A percentile compares a stretch with the other conserved stretches of the same genome.
Evolutionary conservation across 192 early-diverging fungal genomes (phyloP).

Genomic region (Linnemannia elongata): DNA sequence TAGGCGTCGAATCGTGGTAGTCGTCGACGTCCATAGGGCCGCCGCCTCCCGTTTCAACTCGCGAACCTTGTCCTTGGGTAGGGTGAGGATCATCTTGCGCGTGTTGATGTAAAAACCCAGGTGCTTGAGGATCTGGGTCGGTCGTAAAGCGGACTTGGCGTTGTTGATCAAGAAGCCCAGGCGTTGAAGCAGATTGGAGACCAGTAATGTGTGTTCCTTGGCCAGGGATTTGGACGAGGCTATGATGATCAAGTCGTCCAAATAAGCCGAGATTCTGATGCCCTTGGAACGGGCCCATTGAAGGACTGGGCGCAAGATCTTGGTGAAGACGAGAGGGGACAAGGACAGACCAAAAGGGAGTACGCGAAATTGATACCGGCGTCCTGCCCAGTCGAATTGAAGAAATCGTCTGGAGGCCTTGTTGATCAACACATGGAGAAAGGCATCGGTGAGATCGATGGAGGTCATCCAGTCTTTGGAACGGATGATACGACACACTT

Average conservation of each 20-base stretch:
- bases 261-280: slow-evolving; percentile 34
- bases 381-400: slow-evolving; percentile 34
- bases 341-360: slow-evolving; percentile 55
- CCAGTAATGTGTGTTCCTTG: background rate
- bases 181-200: background rate
- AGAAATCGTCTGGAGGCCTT: slow-evolving; percentile 29
- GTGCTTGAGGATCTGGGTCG: slow-evolving; percentile 1
- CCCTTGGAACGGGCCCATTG: slow-evolving; percentile 23
- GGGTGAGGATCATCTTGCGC: background rate
- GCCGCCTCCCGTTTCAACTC: background rate
- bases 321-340: slow-evolving; percentile 50
- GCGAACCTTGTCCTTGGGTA: background rate
- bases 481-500: slow-evolving; percentile 21
- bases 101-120: background rate
- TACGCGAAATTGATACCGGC: slow-evolving; percentile 37
- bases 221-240: slow-evolving; percentile 1
- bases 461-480: slow-evolving; percentile 32
- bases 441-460: slow-evolving; percentile 54
- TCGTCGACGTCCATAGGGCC: background rate
- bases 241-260: slow-evolving; percentile 28
- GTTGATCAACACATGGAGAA: slow-evolving; percentile 42
- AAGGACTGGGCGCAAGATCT: slow-evolving; percentile 32
- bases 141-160: slow-evolving; percentile 6
- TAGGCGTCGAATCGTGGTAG: background rate
- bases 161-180: background rate